Percentiles rank a stretch among this genome's conserved stretches.
Evolutionary conservation across 1,284 basidiomycete genomes (phyloP).

Genomic region (Peniophora sp.): DNA sequence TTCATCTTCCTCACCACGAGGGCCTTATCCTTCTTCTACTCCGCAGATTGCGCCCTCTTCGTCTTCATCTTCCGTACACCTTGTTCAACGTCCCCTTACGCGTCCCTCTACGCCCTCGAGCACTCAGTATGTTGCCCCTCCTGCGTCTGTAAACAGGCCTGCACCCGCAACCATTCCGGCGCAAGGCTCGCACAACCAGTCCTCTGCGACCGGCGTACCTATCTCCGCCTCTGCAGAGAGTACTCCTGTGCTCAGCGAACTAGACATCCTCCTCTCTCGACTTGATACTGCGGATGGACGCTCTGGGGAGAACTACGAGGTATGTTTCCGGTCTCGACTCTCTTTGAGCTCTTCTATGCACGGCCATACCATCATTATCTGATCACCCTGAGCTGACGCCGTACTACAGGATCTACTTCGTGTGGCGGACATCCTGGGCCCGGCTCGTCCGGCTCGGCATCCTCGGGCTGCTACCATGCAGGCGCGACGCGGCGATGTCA

Average conservation of each 20-base stretch:
- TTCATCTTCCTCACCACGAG: no score
- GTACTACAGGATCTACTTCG: slow-evolving; percentile 42
- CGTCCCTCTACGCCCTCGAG: no score
- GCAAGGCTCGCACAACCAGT: no score
- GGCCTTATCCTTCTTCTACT: no score
- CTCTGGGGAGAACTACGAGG: slow-evolving; percentile 51
- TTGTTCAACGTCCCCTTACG: no score
- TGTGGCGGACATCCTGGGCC: slow-evolving; percentile 57
- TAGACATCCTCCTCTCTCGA: slow-evolving; percentile 50
- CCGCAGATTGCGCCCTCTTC: no score
- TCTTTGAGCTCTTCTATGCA: background rate
- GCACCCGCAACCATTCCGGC: no score
- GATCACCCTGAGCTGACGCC: slow-evolving; percentile 5
- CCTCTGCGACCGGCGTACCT: slow-evolving; percentile 1
- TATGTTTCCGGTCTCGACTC: slow-evolving; percentile 22
- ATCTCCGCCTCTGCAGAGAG: no score
- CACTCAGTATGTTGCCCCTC: no score
- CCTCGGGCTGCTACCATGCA: slow-evolving; percentile 14
- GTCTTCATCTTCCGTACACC: no score
- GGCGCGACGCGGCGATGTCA: slow-evolving; percentile 51
- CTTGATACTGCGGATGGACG: slow-evolving; percentile 32
- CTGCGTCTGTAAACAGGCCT: no score
- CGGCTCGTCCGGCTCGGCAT: slow-evolving; percentile 17
- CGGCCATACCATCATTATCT: no score
- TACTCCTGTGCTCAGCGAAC: slow-evolving; percentile 45